Evolutionary conservation across 805 yeast species (phyloP).

Genomic region (Maudiozyma pseudohumilis): DNA sequence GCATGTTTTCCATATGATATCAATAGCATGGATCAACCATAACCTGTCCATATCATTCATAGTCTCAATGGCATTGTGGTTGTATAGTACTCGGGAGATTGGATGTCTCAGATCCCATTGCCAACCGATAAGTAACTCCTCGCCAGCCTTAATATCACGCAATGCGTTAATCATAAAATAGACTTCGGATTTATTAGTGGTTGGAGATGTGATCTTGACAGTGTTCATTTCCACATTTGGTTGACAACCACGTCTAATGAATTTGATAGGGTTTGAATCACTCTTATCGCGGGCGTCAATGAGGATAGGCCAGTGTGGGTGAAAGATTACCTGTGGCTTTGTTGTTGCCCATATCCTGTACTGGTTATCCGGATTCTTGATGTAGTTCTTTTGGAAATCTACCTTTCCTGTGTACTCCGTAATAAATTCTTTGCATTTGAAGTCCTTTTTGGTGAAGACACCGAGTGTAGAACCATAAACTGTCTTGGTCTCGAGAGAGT

Average conservation of each 20-base stretch:
- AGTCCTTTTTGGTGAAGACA: constrained; percentile 35
- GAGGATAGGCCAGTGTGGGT: constrained; percentile 50
- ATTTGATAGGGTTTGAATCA: constrained; percentile 65
- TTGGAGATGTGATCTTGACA: constrained; percentile 25
- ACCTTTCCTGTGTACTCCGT: constrained; percentile 67
- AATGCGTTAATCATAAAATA: constrained; percentile 50
- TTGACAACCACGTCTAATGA: constrained; percentile 61
- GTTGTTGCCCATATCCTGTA: constrained; percentile 66
- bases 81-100: constrained; percentile 42
- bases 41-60: constrained; percentile 45
- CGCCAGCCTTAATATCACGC: constrained; percentile 47
- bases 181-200: constrained; percentile 25
- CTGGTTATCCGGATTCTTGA: constrained; percentile 60
- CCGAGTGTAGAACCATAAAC: constrained; percentile 29
- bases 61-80: constrained; percentile 42
- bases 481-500: background rate
- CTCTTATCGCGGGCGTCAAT: constrained; percentile 57
- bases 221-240: constrained; percentile 65
- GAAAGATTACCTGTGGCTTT: constrained; percentile 47
- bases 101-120: constrained; percentile 83
- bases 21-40: constrained; percentile 49
- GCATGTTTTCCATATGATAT: constrained; percentile 47
- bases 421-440: constrained; percentile 42
- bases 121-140: constrained; percentile 76
- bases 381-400: constrained; percentile 54